Conservation (phyloP, 2,329 filamentous ascomycete species). For the Emergomyces orientalis region DNA sequence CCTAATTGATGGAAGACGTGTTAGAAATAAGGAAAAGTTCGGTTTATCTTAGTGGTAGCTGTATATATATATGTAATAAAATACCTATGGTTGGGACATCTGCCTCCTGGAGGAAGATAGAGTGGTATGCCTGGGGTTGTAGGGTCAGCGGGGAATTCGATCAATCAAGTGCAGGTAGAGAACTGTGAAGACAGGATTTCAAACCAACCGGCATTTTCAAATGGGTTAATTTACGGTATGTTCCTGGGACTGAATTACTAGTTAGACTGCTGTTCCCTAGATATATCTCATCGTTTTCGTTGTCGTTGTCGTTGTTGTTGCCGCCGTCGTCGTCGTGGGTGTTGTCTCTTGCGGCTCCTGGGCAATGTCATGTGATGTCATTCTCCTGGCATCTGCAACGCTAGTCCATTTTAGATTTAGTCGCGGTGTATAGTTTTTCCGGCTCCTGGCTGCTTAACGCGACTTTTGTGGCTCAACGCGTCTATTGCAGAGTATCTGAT, state of each 20-base stretch:
- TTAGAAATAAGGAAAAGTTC: not conserved
- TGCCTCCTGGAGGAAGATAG: constrained; percentile 80
- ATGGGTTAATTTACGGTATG: not conserved
- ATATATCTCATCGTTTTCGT: not conserved
- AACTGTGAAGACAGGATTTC: not conserved
- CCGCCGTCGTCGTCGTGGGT: too few relatives aligned
- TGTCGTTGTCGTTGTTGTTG: not conserved
- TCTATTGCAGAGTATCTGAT: constrained; percentile 12
- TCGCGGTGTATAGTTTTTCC: constrained; percentile 25
- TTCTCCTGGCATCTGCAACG: not conserved
- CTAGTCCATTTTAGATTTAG: not conserved
- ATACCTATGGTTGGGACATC: constrained; percentile 57
- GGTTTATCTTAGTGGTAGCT: not conserved
- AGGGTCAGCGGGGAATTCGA: not conserved
- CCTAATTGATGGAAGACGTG: constrained; percentile 47
- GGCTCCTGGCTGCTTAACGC: constrained; percentile 35
- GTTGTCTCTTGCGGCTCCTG: not conserved
- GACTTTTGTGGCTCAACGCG: constrained; percentile 25
- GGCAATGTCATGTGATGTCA: constrained; percentile 2
- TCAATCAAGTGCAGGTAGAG: too few relatives aligned
- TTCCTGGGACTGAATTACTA: not conserved
- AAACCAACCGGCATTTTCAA: constrained; percentile 41
- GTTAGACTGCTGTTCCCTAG: not conserved
- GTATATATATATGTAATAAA: not conserved
- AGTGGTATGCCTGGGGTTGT: constrained; percentile 81